These are phyloP conservation scores for Neurospora sp. DNA, from an alignment of 495 filamentous ascomycete genomes.

Conservation along the genomic window DNA sequence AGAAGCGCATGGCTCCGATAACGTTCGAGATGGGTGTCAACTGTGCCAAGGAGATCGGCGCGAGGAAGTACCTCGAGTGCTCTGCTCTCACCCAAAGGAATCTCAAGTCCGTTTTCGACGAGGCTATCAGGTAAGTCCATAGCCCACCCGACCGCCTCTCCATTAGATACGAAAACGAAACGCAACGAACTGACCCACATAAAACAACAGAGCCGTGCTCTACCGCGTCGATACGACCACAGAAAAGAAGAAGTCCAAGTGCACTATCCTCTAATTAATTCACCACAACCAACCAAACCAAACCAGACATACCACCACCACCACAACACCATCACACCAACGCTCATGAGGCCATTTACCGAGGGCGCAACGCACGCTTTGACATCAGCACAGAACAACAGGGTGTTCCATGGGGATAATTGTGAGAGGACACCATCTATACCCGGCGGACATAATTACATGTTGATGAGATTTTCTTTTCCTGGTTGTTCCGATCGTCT, in stretches of 20 bases:
- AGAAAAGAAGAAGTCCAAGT: constrained; percentile 58
- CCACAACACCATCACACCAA: neutral
- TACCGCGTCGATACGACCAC: constrained; percentile 58
- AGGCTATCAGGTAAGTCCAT: constrained; percentile 72
- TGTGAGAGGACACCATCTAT: constrained; percentile 12
- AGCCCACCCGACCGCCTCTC: neutral
- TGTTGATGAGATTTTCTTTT: constrained; percentile 1
- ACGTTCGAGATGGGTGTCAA: constrained; percentile 78
- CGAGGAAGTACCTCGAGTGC: constrained; percentile 93
- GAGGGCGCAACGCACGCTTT: neutral
- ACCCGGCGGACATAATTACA: constrained; percentile 12
- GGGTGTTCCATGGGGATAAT: neutral
- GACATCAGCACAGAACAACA: neutral
- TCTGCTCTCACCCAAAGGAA: constrained; percentile 95
- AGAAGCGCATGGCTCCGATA: constrained; percentile 86
- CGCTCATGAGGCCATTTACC: neutral
- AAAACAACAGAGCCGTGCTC: constrained; percentile 58
- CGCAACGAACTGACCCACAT: constrained; percentile 6
- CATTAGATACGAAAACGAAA: neutral
- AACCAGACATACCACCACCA: neutral
- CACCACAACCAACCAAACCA: neutral
- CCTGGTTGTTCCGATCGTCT: neutral
- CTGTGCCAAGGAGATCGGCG: constrained; percentile 83
- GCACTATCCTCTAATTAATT: constrained; percentile 56
- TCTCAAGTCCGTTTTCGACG: constrained; percentile 95